phyloP scores from a whole-genome alignment of 768 basidiomycete species.

The Rubroboletus satanas region DNA sequence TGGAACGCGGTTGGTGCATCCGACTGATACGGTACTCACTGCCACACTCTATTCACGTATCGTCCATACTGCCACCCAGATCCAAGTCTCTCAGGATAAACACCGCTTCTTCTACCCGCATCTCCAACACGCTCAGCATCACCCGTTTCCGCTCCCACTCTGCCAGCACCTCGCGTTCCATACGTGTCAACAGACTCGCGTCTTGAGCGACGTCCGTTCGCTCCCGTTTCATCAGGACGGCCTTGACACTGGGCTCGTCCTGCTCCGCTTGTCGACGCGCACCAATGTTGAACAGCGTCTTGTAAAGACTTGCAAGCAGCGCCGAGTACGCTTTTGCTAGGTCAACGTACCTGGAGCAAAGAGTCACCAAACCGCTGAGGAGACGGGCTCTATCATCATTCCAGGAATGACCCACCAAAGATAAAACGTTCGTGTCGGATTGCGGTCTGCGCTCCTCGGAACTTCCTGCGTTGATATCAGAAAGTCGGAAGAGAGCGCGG shows the following conservation, averaged over 20 bases:
- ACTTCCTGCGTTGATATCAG: constrained; percentile 92
- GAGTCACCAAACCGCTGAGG: background rate
- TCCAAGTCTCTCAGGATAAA: constrained; percentile 85
- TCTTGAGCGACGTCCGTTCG: constrained; percentile 82
- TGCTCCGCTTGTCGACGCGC: constrained; percentile 70
- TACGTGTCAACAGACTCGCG: constrained; percentile 58
- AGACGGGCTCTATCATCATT: background rate
- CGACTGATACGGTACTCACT: too few species aligned
- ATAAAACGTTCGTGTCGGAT: constrained; percentile 85
- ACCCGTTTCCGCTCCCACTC: constrained; percentile 73
- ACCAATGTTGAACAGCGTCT: constrained; percentile 84
- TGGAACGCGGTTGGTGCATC: background rate
- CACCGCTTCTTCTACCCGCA: constrained; percentile 82
- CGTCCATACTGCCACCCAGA: constrained; percentile 45
- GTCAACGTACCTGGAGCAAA: constrained; percentile 75
- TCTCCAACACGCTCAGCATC: constrained; percentile 75
- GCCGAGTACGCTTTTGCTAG: constrained; percentile 76
- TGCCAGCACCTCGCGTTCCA: constrained; percentile 71
- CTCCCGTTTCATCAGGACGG: constrained; percentile 76
- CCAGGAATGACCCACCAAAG: constrained; percentile 60
- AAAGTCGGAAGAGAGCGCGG: constrained; percentile 74
- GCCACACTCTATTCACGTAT: constrained; percentile 26
- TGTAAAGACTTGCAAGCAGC: constrained; percentile 77
- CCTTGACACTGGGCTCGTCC: constrained; percentile 59
- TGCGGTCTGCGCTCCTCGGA: constrained; percentile 85